Percentiles rank a stretch among this genome's conserved stretches.
phyloP scores from a whole-genome alignment of 352 stramenopile species.

The Saprolegnia parasitica region DNA sequence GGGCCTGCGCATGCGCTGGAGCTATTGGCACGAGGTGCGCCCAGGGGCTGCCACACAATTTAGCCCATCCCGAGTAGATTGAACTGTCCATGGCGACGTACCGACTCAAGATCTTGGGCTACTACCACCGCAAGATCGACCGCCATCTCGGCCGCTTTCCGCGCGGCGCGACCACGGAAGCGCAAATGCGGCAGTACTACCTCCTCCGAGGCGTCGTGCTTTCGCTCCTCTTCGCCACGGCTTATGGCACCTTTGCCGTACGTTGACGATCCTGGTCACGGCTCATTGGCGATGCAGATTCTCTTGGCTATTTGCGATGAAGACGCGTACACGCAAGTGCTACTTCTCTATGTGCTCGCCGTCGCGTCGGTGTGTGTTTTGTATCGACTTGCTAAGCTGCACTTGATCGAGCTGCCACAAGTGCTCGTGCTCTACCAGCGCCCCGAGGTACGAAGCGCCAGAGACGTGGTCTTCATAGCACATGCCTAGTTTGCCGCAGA shows the following conservation, averaged over 20 bases:
- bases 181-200: slow-evolving; percentile 54
- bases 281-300: slow-evolving; percentile 27
- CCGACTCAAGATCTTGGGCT: slow-evolving; percentile 77
- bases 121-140: slow-evolving; percentile 78
- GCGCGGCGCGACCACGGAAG: slow-evolving; percentile 34
- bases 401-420: slow-evolving; percentile 66
- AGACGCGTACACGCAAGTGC: slow-evolving; percentile 39
- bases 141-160: slow-evolving; percentile 66
- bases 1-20: slow-evolving; percentile 56
- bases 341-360: slow-evolving; percentile 54
- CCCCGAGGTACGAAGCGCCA: slow-evolving; percentile 42
- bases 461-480: not conserved
- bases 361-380: slow-evolving; percentile 59
- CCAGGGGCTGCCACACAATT: not conserved
- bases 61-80: slow-evolving; percentile 38
- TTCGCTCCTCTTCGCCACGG: slow-evolving; percentile 42
- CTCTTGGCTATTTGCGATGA: slow-evolving; percentile 36
- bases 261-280: not conserved
- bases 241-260: slow-evolving; percentile 40
- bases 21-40: slow-evolving; percentile 65
- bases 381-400: slow-evolving; percentile 64
- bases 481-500: slow-evolving; percentile 47
- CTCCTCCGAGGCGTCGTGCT: slow-evolving; percentile 39
- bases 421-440: slow-evolving; percentile 56
- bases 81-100: slow-evolving; percentile 60